Evolutionary conservation across 345 rosid genomes (phyloP), one percentile per base, ranked within the genome.

Genomic region (Bruguiera gymnorhiza): DNA sequence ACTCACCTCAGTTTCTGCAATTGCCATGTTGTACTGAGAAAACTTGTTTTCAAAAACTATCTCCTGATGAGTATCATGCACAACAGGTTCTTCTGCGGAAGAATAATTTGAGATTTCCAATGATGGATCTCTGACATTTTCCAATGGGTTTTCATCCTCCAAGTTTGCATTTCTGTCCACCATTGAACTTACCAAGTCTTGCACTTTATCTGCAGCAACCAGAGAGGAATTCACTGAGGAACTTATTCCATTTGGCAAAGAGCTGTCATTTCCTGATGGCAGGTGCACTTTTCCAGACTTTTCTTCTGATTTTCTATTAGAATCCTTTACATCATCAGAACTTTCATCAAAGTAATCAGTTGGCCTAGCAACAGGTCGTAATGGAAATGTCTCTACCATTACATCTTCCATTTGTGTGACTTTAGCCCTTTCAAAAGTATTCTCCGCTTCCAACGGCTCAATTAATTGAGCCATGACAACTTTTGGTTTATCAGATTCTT

Each of bases 321-420:
- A 53, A 59, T 66, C 74, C 53, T 34, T 21, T 21, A 24, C 59
- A 46, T 68, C 71, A 55, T 36, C 50, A 66, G 73, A 71, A 23
- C 68, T 80, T 74, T 46, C 78, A 70, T 70, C 76, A 16, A 63
- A 63, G 62, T 60, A 53, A 20, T 65, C 78, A 75, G 69, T 54
- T 59, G 75, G 51, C 53, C n/a, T 48, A 24, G 74, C 58, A n/a
- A 77, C 66, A 65, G 88, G 79, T 59, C 65, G 75, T 48, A 86
- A 6, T 7, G 90, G 96, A 68, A 86, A 86, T 32, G 88, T 78
- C 76, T 86, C 90, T 13, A 79, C 83, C 53, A 75, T 74, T 19
- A 80, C 80, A 71, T 76, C 86, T 51, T 72, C 66, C 70, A 77
- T 66, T 68, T 72, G 60, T 50, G 72, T 50, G 27, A 77, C 58